A percentile compares a stretch with the other conserved stretches of the same genome.
Evolutionary conservation across 306 rosid genomes (phyloP).

Genomic region (Clitoria ternatea): DNA sequence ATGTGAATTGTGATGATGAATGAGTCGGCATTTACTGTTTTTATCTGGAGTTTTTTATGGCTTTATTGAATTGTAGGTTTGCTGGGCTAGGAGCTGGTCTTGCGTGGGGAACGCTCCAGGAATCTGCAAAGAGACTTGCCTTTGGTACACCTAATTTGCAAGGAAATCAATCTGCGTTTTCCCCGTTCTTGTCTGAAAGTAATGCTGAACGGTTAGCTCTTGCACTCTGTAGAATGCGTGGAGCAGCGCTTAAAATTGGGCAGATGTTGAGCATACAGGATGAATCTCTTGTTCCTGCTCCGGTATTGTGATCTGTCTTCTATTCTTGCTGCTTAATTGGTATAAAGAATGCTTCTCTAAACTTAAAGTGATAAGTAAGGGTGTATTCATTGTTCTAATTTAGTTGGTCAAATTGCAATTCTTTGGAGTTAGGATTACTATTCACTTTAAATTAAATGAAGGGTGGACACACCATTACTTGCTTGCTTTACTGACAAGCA

Average conservation of each 20-base stretch:
- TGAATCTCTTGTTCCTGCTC: constrained; percentile 89
- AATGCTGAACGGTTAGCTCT: constrained; percentile 89
- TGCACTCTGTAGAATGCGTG: constrained; percentile 92
- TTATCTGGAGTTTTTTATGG: background rate
- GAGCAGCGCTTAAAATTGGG: constrained; percentile 91
- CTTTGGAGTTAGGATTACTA: background rate
- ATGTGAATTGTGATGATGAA: too few relatives aligned
- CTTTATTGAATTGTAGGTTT: constrained; percentile 41
- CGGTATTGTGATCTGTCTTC: constrained; percentile 44
- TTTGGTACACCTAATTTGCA: constrained; percentile 47
- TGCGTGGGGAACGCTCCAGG: constrained; percentile 95
- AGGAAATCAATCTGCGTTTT: constrained; percentile 44
- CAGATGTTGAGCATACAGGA: constrained; percentile 99
- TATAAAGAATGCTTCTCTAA: background rate
- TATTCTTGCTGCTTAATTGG: background rate
- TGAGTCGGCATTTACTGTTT: background rate
- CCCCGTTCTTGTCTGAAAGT: constrained; percentile 72
- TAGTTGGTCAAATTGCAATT: too few relatives aligned
- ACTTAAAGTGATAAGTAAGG: background rate
- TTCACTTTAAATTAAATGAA: background rate
- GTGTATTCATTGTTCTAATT: background rate
- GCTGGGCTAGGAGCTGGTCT: constrained; percentile 95
- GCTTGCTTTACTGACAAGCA: background rate
- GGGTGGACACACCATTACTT: background rate
- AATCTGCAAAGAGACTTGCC: constrained; percentile 81